Evolutionary conservation across 306 rosid species (phyloP).

Genomic region (Fragaria nilgerrensis): DNA sequence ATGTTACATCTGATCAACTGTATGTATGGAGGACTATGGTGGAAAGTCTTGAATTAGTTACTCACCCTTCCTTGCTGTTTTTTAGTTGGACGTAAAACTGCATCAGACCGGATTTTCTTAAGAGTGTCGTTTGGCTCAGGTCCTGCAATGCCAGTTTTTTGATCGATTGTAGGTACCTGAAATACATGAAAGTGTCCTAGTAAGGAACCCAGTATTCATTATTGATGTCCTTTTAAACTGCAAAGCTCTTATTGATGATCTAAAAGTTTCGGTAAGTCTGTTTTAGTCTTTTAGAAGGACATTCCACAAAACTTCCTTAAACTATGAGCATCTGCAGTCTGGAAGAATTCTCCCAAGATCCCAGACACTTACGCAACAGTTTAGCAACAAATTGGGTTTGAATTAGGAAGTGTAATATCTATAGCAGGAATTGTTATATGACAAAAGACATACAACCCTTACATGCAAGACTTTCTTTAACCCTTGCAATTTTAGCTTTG

Average conservation of each 20-base stretch:
- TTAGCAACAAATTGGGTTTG: neutral
- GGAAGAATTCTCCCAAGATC: neutral
- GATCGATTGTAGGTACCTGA: slow-evolving; percentile 73
- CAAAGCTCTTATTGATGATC: neutral
- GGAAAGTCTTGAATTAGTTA: slow-evolving; percentile 17
- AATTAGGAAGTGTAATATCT: neutral
- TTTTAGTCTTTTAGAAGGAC: neutral
- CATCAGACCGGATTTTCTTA: slow-evolving; percentile 52
- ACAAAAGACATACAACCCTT: neutral
- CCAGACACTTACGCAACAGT: neutral
- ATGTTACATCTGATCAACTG: slow-evolving; percentile 3
- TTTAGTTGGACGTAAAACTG: slow-evolving; percentile 54
- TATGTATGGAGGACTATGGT: neutral
- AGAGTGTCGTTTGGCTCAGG: slow-evolving; percentile 62
- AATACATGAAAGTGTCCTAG: slow-evolving; percentile 18
- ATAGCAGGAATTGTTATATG: neutral
- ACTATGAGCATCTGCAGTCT: neutral
- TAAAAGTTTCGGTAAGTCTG: neutral
- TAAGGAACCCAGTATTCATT: neutral
- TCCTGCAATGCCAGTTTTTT: slow-evolving; percentile 61
- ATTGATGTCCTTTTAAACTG: slow-evolving; percentile 13
- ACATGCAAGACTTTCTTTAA: neutral
- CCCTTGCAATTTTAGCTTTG: neutral
- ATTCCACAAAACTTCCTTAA: neutral
- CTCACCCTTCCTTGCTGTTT: slow-evolving; percentile 63